Evolutionary conservation across 139 green algal genomes (phyloP).

Genomic region (Chlamydomonas eustigma): DNA sequence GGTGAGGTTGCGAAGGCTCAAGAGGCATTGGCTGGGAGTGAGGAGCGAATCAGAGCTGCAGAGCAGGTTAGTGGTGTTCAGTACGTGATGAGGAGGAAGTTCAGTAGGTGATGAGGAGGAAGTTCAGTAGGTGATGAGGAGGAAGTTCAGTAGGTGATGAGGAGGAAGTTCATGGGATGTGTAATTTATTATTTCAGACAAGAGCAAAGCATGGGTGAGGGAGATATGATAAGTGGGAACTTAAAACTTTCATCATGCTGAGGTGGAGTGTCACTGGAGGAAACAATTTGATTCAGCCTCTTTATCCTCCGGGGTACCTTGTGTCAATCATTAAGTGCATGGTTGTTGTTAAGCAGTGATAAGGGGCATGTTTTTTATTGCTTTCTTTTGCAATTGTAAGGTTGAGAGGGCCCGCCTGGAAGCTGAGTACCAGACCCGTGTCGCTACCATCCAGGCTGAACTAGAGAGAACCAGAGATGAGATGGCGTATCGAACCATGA

Average conservation of each 20-base stretch:
- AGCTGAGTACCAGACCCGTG: constrained; percentile 46
- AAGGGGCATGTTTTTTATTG: too few species aligned
- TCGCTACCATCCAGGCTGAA: constrained; percentile 38
- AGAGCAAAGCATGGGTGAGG: too few species aligned
- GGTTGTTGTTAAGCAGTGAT: too few species aligned
- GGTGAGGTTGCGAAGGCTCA: constrained; percentile 59
- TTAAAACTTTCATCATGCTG: too few species aligned
- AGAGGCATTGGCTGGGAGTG: constrained; percentile 48
- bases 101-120: background rate
- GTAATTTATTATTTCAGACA: background rate
- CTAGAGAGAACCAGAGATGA: constrained; percentile 34
- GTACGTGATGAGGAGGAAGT: background rate
- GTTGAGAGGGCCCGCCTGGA: constrained; percentile 47
- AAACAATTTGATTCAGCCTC: too few species aligned
- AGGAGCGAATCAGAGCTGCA: constrained; percentile 50
- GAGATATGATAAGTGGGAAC: too few species aligned
- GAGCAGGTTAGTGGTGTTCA: constrained; percentile 30
- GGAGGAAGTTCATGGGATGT: background rate
- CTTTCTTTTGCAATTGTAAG: too few species aligned
- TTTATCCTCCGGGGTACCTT: too few species aligned
- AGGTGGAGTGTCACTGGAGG: too few species aligned
- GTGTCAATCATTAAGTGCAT: too few species aligned
- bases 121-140: background rate
- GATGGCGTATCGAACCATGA: constrained; percentile 15
- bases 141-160: background rate